These are phyloP conservation scores for Cymbidium sinense DNA, from an alignment of 106 monocot genomes.

Conservation along the genomic window DNA sequence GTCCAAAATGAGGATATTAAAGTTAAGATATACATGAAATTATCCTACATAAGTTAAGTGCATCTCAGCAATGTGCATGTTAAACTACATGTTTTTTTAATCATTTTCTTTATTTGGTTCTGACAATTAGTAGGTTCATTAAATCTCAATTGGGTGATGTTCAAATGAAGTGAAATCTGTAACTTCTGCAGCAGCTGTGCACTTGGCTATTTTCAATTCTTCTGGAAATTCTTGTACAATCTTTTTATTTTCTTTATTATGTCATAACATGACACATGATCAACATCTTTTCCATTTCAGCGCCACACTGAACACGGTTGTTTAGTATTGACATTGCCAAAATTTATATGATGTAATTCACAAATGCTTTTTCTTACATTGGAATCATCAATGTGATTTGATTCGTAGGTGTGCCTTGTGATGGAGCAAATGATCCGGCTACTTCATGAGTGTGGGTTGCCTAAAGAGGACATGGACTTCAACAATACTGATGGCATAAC, in stretches of 20 bases:
- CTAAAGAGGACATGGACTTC: conserved; percentile 78
- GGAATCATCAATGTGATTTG: not conserved
- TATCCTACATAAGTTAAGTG: not conserved
- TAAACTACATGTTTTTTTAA: not conserved
- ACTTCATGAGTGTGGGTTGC: conserved; percentile 83
- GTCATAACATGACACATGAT: not conserved
- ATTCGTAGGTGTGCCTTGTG: conserved; percentile 81
- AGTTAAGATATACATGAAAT: not conserved
- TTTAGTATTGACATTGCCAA: not conserved
- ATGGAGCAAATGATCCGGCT: conserved; percentile 98
- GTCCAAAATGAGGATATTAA: not conserved
- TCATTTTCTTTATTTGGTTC: not conserved
- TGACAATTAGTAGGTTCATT: not conserved
- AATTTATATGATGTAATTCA: not conserved
- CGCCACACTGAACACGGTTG: not conserved
- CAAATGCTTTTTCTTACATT: not conserved
- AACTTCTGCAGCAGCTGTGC: not conserved
- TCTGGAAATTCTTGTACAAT: not conserved
- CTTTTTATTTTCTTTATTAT: not conserved
- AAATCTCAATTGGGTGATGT: not conserved
- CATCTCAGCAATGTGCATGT: not conserved
- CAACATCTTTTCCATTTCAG: not conserved
- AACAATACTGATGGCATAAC: conserved; percentile 81
- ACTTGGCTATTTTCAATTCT: not conserved
- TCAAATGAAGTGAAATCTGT: not conserved